Evolutionary conservation across 73 alveolate genomes (phyloP).

Genomic region (Paramecium primaurelia): DNA sequence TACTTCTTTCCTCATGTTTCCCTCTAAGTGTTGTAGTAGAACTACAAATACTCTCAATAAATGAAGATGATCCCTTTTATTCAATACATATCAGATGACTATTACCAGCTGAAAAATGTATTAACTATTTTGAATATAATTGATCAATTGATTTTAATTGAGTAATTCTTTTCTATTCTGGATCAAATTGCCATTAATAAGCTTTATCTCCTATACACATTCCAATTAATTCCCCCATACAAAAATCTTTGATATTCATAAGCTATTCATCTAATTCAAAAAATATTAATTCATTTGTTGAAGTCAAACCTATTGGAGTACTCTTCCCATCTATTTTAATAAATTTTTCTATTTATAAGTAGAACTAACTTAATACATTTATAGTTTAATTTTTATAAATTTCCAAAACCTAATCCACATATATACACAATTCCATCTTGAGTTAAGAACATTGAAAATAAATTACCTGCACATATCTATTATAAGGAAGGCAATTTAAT

Average conservation of each 20-base stretch:
- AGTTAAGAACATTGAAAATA: neutral
- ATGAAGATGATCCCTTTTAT: neutral
- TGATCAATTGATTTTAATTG: neutral
- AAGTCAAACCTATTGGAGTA: neutral
- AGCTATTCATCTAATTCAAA: conserved; percentile 8
- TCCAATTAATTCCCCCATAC: neutral
- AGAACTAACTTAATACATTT: neutral
- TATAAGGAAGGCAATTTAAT: neutral
- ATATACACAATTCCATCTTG: neutral
- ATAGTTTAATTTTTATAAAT: neutral
- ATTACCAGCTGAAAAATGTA: neutral
- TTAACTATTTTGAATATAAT: neutral
- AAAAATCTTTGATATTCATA: neutral
- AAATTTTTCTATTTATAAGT: neutral
- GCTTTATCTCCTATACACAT: neutral
- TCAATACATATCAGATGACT: neutral
- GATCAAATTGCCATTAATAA: neutral
- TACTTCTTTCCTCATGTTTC: conserved; percentile 11
- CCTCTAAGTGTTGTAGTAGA: neutral
- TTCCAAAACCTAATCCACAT: conserved; percentile 23
- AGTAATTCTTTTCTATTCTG: neutral
- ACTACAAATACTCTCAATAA: neutral
- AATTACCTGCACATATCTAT: neutral
- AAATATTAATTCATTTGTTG: neutral
- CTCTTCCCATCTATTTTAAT: neutral